Evolutionary conservation across 495 filamentous ascomycete species (phyloP).

Genomic region (Aspergillus affinis): DNA sequence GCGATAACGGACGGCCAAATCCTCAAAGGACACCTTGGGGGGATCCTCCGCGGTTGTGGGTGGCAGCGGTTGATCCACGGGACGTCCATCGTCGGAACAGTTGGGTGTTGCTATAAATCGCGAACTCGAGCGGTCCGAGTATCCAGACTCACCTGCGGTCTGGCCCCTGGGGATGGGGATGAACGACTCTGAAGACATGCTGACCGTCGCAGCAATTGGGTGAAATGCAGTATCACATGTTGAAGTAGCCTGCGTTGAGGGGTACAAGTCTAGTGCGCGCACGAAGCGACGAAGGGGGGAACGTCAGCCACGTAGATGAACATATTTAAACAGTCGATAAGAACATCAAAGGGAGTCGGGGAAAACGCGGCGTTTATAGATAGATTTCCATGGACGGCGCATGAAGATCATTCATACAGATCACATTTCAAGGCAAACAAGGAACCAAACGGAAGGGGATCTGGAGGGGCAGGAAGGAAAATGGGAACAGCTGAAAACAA

Average conservation of each 20-base stretch:
- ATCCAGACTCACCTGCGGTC: constrained; percentile 42
- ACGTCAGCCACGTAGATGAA: background rate
- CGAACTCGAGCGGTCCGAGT: constrained; percentile 40
- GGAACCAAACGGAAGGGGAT: constrained; percentile 6
- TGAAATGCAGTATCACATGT: background rate
- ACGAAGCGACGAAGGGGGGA: constrained; percentile 2
- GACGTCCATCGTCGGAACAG: constrained; percentile 23
- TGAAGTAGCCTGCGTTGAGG: constrained; percentile 15
- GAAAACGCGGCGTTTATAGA: background rate
- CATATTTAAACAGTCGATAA: background rate
- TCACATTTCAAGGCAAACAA: constrained; percentile 1
- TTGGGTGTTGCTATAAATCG: constrained; percentile 25
- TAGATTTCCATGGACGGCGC: background rate
- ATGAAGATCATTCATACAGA: background rate
- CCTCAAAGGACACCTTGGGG: constrained; percentile 42
- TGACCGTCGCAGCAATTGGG: constrained; percentile 18
- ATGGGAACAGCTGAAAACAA: background rate
- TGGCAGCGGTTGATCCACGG: constrained; percentile 13
- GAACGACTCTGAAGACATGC: constrained; percentile 21
- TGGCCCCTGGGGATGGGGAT: constrained; percentile 15
- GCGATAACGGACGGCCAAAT: constrained; percentile 42
- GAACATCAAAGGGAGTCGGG: background rate
- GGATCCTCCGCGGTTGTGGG: constrained; percentile 20
- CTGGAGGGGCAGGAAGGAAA: constrained; percentile 6
- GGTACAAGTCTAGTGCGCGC: constrained; percentile 26